phyloP scores from a whole-genome alignment of 805 yeast genomes.

The Suhomyces canberraensis region DNA sequence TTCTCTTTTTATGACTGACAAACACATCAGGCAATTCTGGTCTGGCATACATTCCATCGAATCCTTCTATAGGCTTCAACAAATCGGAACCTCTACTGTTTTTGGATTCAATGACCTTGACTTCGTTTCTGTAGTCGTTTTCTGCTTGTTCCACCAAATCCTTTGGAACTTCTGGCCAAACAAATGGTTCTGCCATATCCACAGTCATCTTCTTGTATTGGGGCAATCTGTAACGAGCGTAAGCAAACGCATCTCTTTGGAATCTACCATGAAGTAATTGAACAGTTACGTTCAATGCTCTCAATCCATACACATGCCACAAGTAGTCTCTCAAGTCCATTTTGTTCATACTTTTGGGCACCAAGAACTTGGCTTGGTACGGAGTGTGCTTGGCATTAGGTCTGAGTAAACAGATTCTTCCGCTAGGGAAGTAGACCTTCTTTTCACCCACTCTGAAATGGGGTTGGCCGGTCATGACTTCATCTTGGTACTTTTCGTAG shows the following conservation, averaged over 20 bases:
- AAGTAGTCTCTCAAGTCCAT: constrained; percentile 92
- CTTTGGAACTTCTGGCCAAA: constrained; percentile 76
- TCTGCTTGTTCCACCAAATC: constrained; percentile 29
- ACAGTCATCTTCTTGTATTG: constrained; percentile 95
- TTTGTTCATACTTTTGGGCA: constrained; percentile 90
- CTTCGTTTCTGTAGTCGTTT: constrained; percentile 46
- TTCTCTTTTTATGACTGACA: constrained; percentile 26
- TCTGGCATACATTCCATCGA: constrained; percentile 62
- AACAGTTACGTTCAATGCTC: constrained; percentile 85
- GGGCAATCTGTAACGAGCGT: constrained; percentile 70
- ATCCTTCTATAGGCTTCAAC: constrained; percentile 64
- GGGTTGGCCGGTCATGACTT: constrained; percentile 60
- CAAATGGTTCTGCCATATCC: constrained; percentile 91
- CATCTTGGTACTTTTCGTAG: constrained; percentile 41
- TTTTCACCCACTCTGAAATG: constrained; percentile 82
- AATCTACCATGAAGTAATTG: constrained; percentile 75
- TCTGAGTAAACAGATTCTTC: constrained; percentile 72
- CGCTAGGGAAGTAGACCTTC: constrained; percentile 80
- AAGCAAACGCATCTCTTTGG: constrained; percentile 48
- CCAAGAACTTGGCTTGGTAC: constrained; percentile 92
- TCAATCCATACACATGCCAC: constrained; percentile 82
- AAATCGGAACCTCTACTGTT: constrained; percentile 62
- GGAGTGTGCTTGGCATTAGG: constrained; percentile 98
- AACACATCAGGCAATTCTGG: constrained; percentile 41
- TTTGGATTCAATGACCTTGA: constrained; percentile 50